Evolutionary conservation across 768 basidiomycete genomes (phyloP), one percentile per base, ranked within the genome.

Genomic region (Auricularia cornea): DNA sequence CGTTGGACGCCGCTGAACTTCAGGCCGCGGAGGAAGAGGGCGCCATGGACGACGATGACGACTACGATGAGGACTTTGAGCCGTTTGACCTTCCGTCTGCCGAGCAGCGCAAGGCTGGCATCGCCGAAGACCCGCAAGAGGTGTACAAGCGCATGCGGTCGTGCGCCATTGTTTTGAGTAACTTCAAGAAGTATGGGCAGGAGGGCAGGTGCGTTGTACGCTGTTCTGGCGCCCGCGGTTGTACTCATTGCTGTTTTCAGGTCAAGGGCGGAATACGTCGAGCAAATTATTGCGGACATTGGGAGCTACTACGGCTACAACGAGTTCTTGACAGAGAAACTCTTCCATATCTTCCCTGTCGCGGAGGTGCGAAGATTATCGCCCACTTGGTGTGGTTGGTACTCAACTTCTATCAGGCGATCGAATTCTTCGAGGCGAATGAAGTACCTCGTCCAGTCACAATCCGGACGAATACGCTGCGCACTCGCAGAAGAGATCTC

Each of bases 341-440:
- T 99, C 18, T 95, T 98, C 79, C 86, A 89, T 65, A 80, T 99
- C 26, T 98, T 99, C 78, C 84, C 94, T 2, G 87, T 95, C 14
- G 84, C 87, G 40, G 97, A 99, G 85, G 95, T 92, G 66, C 63
- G 81, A 68, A 3, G 33, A 48, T 28, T 60, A 32, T 60, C 33
- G 40, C 66, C 33, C 30, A 18, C 57, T 60, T 12, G 28, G 2
- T 38, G 30, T 59, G n/a, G 28, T 29, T 56, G 3, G 6, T 68
- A 20, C 61, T 60, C 59, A 61, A 41, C 11, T 62, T n/a, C 32
- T 6, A 32, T 0, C 60, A 97, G 94, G 95, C 96, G 1, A 89
- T 98, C 63, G 95, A 96, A 70, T 99, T 98, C 76, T 98, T 98
- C 71, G 97, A 98, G 74, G 89, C 97, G 12, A 98, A 98, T 72